Percentiles rank a stretch among this genome's conserved stretches.
Conservation (phyloP, 1,139 yeast species). For the Suhomyces wounanorum region DNA sequence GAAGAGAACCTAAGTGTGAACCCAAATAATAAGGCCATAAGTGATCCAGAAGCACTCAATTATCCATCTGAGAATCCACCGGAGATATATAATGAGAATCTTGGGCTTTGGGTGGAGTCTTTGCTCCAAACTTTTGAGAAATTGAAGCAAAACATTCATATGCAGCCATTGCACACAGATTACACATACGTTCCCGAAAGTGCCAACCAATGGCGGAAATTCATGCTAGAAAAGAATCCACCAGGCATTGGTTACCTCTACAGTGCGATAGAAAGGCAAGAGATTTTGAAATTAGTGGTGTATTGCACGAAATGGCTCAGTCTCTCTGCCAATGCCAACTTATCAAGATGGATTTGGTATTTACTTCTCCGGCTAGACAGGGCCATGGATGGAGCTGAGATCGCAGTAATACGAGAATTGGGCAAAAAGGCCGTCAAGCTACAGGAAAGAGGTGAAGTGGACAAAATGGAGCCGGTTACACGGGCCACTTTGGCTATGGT, state of each 20-base stretch:
- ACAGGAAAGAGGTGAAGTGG: constrained; percentile 14
- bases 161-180: background rate
- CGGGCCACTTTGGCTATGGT: constrained; percentile 36
- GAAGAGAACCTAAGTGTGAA: background rate
- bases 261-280: constrained; percentile 31
- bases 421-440: constrained; percentile 43
- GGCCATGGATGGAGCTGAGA: constrained; percentile 36
- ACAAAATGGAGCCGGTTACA: constrained; percentile 16
- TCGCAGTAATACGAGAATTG: constrained; percentile 39
- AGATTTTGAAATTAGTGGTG: constrained; percentile 37
- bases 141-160: constrained; percentile 6
- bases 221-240: constrained; percentile 31
- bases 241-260: constrained; percentile 29
- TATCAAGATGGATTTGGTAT: constrained; percentile 43
- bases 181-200: constrained; percentile 24
- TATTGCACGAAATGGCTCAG: constrained; percentile 45
- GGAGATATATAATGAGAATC: no score
- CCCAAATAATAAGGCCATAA: background rate
- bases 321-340: constrained; percentile 27
- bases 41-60: background rate
- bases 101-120: background rate
- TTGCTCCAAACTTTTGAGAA: constrained; percentile 2
- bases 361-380: constrained; percentile 38
- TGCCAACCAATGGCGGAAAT: constrained; percentile 36
- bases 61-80: background rate